Conservation (phyloP, 352 stramenopile species). For the Discostella stelligera region DNA sequence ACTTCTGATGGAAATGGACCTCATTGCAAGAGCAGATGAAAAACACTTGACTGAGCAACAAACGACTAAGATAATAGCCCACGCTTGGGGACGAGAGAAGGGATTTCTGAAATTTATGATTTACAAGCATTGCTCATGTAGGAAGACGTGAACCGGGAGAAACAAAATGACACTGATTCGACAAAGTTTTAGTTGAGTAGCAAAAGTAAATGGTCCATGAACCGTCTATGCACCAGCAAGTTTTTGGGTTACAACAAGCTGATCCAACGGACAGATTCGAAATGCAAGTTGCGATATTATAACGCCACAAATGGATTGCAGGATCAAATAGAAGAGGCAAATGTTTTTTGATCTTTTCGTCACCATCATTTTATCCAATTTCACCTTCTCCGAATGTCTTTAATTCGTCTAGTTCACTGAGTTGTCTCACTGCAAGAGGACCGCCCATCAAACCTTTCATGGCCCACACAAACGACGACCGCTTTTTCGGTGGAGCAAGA, state of each 20-base stretch:
- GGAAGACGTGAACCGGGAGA: constrained; percentile 65
- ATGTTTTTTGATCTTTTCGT: neutral
- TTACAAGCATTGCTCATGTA: constrained; percentile 51
- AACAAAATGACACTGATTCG: constrained; percentile 50
- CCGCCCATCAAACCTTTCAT: constrained; percentile 73
- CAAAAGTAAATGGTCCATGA: neutral
- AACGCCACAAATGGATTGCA: no score
- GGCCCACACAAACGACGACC: constrained; percentile 61
- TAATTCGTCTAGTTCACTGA: constrained; percentile 53
- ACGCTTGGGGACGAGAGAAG: constrained; percentile 68
- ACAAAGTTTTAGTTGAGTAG: constrained; percentile 17
- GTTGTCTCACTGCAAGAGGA: constrained; percentile 58
- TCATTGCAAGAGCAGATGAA: constrained; percentile 25
- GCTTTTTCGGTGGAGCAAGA: constrained; percentile 55
- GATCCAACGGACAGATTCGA: no score
- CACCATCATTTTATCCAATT: constrained; percentile 14
- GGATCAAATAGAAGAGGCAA: neutral
- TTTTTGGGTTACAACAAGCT: neutral
- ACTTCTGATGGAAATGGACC: constrained; percentile 55
- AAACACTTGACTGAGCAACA: constrained; percentile 25
- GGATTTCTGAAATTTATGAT: constrained; percentile 58
- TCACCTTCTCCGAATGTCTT: constrained; percentile 59
- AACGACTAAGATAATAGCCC: constrained; percentile 56
- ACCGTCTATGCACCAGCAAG: neutral
- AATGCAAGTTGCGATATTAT: no score